Percentiles rank a stretch among this genome's conserved stretches.
These are phyloP conservation scores for Penicillium sp. DNA, from an alignment of 2,329 filamentous ascomycete genomes.

Conservation along the genomic window DNA sequence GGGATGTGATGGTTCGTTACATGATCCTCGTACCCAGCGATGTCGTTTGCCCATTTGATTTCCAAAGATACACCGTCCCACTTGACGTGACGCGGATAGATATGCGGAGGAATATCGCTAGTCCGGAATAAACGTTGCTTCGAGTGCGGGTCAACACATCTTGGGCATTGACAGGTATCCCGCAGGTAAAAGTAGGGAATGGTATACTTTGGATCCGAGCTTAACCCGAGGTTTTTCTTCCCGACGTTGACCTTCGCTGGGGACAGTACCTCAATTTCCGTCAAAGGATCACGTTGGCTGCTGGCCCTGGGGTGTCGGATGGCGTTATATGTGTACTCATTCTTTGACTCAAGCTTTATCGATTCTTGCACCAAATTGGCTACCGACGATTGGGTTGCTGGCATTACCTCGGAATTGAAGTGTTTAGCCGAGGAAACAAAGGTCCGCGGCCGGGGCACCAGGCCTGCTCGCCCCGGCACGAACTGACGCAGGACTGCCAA, in stretches of 20 bases:
- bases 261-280: neutral
- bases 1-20: slow-evolving; percentile 38
- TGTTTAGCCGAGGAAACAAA: slow-evolving; percentile 15
- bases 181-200: slow-evolving; percentile 46
- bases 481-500: slow-evolving; percentile 10
- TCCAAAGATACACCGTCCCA: slow-evolving; percentile 50
- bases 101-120: slow-evolving; percentile 62
- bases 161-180: slow-evolving; percentile 58
- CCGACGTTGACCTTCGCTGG: neutral
- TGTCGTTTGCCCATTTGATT: slow-evolving; percentile 66
- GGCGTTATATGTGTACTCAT: neutral
- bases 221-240: neutral
- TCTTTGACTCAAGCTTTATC: neutral
- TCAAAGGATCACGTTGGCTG: neutral
- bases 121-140: slow-evolving; percentile 68
- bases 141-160: slow-evolving; percentile 62
- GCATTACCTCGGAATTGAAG: slow-evolving; percentile 1
- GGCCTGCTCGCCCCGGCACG: slow-evolving; percentile 6
- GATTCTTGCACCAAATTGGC: neutral
- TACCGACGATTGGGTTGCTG: neutral
- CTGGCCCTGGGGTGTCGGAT: neutral
- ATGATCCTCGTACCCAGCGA: slow-evolving; percentile 50
- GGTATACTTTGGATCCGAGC: neutral
- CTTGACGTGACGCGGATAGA: slow-evolving; percentile 44
- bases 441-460: slow-evolving; percentile 13